Evolutionary conservation across 495 filamentous ascomycete species (phyloP).

Genomic region (Pseudomonodictys pantanalensis): DNA sequence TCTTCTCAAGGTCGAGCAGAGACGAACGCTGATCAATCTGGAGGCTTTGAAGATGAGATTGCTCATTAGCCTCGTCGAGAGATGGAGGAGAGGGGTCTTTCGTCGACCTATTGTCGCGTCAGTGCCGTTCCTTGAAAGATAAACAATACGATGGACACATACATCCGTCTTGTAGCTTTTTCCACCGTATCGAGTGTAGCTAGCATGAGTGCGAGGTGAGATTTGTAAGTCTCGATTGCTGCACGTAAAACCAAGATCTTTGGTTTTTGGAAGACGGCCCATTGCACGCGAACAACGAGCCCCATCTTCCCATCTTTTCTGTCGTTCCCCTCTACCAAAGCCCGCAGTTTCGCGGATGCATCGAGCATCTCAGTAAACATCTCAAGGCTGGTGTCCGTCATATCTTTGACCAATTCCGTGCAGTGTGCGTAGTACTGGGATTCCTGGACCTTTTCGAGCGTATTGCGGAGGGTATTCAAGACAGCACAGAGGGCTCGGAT

Average conservation of each 20-base stretch:
- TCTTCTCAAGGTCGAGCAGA: constrained; percentile 13
- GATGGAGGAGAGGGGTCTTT: not conserved
- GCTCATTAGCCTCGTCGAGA: constrained; percentile 7
- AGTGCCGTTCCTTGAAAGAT: not conserved
- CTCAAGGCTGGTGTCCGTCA: constrained; percentile 20
- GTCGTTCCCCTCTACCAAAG: constrained; percentile 12
- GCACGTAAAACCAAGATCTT: constrained; percentile 9
- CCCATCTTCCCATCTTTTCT: constrained; percentile 13
- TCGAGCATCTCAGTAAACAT: constrained; percentile 24
- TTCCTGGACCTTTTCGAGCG: constrained; percentile 8
- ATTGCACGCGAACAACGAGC: constrained; percentile 11
- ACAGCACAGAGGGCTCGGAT: constrained; percentile 15
- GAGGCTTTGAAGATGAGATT: constrained; percentile 8
- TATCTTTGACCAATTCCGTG: constrained; percentile 14
- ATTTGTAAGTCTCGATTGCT: constrained; percentile 24
- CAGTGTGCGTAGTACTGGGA: constrained; percentile 21
- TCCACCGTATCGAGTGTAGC: constrained; percentile 22
- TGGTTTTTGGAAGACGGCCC: constrained; percentile 23
- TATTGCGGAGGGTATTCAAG: constrained; percentile 17
- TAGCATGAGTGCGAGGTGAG: constrained; percentile 17
- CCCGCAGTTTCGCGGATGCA: not conserved
- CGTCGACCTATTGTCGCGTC: not conserved
- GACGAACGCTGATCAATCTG: constrained; percentile 12
- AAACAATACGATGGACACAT: not conserved
- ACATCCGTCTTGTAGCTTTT: constrained; percentile 10